phyloP scores from a whole-genome alignment of 176 grass and related monocot genomes.

The Hyparrhenia diplandra region DNA sequence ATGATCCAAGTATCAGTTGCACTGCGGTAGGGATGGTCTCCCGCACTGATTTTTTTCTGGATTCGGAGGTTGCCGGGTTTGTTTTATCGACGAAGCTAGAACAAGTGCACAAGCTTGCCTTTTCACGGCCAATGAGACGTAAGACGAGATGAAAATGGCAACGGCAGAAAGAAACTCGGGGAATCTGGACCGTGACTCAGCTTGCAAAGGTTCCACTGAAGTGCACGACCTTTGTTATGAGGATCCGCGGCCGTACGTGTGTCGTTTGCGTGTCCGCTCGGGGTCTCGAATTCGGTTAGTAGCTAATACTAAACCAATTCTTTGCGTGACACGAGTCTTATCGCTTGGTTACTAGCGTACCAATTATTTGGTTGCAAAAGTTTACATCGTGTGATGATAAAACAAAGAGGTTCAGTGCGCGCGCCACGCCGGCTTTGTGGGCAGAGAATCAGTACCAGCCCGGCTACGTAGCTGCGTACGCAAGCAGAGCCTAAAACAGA shows the following conservation, averaged over 20 bases:
- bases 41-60: no score
- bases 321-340: not conserved
- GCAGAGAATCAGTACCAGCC: conserved; percentile 16
- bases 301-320: not conserved
- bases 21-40: no score
- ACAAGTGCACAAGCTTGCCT: no score
- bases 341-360: not conserved
- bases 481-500: no score
- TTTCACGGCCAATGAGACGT: not conserved
- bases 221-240: not conserved
- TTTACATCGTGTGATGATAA: not conserved
- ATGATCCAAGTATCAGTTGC: no score
- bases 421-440: not conserved
- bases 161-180: not conserved
- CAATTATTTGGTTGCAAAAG: conserved; percentile 4
- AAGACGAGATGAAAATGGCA: not conserved
- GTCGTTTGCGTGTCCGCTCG: conserved; percentile 1
- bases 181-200: not conserved
- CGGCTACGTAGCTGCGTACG: no score
- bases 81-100: no score
- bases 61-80: no score
- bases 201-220: not conserved
- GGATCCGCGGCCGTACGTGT: not conserved
- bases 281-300: not conserved
- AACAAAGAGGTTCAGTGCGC: not conserved